Conservation (phyloP, 1,139 yeast species). For the Sugiyamaella grinbergsii region DNA sequence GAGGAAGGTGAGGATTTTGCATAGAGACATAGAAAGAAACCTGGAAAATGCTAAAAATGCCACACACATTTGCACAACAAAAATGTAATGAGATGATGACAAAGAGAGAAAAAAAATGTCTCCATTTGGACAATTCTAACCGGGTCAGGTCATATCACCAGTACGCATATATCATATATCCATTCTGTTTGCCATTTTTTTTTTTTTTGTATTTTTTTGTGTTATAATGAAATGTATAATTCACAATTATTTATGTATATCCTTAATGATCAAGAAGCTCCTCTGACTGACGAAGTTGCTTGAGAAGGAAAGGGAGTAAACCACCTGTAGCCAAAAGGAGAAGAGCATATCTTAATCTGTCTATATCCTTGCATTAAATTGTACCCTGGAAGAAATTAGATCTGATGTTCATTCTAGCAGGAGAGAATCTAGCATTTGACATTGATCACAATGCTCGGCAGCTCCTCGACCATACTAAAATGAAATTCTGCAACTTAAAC, state of each 20-base stretch:
- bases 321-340: too few species aligned
- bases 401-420: too few species aligned
- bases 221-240: not conserved
- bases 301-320: too few species aligned
- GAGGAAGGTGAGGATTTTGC: conserved; percentile 43
- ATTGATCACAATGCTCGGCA: too few species aligned
- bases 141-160: not conserved
- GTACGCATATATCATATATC: not conserved
- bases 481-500: too few species aligned
- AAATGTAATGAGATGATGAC: conserved; percentile 7
- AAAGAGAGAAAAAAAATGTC: not conserved
- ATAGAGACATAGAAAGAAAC: conserved; percentile 13
- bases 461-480: too few species aligned
- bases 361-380: too few species aligned
- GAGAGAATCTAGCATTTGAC: too few species aligned
- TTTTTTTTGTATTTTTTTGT: not conserved
- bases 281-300: too few species aligned
- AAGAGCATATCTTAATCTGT: too few species aligned
- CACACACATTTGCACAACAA: not conserved
- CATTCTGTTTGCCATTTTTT: conserved; percentile 3
- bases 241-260: not conserved
- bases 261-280: not conserved
- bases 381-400: too few species aligned
- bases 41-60: not conserved
- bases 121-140: not conserved